Evolutionary conservation across 2,329 filamentous ascomycete genomes (phyloP).

Genomic region (Alternaria arbusti): DNA sequence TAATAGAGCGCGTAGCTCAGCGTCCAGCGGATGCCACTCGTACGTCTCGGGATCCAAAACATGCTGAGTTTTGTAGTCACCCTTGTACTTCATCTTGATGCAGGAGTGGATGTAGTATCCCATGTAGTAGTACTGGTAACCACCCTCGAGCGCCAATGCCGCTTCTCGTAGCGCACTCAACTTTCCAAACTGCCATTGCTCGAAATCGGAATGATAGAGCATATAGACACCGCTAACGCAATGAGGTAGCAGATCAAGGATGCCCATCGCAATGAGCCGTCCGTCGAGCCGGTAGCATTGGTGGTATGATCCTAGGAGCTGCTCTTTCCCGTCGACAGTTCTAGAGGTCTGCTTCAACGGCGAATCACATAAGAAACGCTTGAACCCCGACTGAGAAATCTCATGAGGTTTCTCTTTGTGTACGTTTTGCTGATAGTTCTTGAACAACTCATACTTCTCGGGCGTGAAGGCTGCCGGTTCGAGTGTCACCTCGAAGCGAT

Average conservation of each 20-base stretch:
- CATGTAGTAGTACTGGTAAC: constrained; percentile 81
- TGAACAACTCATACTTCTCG: constrained; percentile 75
- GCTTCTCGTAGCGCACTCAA: constrained; percentile 77
- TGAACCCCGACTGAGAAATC: constrained; percentile 68
- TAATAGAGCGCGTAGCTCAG: constrained; percentile 57
- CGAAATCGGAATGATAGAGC: constrained; percentile 77
- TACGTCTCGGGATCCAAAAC: constrained; percentile 73
- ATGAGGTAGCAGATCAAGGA: constrained; percentile 77
- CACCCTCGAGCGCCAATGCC: constrained; percentile 69
- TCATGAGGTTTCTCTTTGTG: constrained; percentile 70
- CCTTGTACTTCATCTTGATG: constrained; percentile 85
- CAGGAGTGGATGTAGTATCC: constrained; percentile 84
- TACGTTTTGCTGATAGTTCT: constrained; percentile 76
- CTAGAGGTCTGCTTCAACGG: constrained; percentile 62
- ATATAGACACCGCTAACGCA: constrained; percentile 85
- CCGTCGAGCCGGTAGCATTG: constrained; percentile 83
- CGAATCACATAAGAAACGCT: constrained; percentile 75
- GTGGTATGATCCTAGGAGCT: constrained; percentile 75
- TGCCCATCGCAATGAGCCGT: constrained; percentile 74
- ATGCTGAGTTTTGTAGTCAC: constrained; percentile 76
- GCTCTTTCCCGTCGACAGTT: constrained; percentile 56
- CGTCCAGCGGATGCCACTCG: constrained; percentile 66
- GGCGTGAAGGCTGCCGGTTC: constrained; percentile 74
- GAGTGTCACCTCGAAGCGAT: constrained; percentile 71
- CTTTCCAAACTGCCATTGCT: constrained; percentile 74